Evolutionary conservation across 352 stramenopile species (phyloP), one percentile per base, ranked within the genome.

Genomic region (Pythium phragmitis): DNA sequence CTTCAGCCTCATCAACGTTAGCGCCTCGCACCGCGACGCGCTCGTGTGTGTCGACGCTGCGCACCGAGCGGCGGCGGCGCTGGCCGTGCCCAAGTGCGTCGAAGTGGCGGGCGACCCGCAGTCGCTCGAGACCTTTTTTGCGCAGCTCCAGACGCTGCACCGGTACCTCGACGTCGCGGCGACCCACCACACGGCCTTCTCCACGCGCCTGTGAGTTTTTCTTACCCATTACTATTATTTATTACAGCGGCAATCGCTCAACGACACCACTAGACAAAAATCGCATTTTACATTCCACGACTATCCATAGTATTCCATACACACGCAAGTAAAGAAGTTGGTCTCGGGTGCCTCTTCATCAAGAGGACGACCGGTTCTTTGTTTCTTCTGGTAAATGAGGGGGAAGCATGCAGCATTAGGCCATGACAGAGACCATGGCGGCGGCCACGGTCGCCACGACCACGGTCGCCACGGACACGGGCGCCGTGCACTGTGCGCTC

Each of bases 41-140:
- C 57, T 63, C 1, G 57, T 75, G 41, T 83, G 77, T 42, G 34
- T 85, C 13, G 67, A 66, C 36, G 68, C 69, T 1, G 65, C 79
- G 11, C 62, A 82, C 43, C 45, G 45, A 9, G 33, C 46, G 4
- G 57, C 58, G 7, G 57, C 70, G 17, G 67, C 76, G 11, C 75
- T 77, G 41, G 54, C 75, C 14, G 63, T 84, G 8, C 79, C 79
- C 14, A 85, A 88, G 56, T 79, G 67, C 21, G 51, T 70, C 8
- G 41, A 60, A 16, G 53, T 60, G 5, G 14, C 39, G 9, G 8
- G 13, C 3, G 12, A 42, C 37, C 37, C 37, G 2, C 62, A 72
- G 26, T 79, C 71, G n/a, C 72, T 88, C 7, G 79, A 88, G 33
- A 63, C 72, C 16, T 88, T 88, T 45, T 88, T 80, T 53, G 79